Base-by-base conservation (phyloP, 2,329 filamentous ascomycete species). In the Penicillium paneum region DNA sequence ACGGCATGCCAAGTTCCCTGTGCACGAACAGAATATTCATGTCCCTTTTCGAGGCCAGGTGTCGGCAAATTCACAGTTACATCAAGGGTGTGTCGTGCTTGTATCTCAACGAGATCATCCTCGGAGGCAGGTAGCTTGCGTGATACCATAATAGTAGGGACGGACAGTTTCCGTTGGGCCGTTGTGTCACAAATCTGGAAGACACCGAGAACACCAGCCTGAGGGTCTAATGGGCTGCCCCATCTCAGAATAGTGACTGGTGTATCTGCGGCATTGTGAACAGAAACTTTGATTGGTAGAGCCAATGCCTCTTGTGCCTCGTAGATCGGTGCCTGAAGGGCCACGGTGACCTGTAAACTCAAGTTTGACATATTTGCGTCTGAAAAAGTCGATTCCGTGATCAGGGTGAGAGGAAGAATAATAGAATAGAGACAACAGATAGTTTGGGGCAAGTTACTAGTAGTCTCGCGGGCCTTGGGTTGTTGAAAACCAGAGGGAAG, bases 1-100 rank as follows among this genome's bases (percentile, higher is more conserved):
- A 74, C 49, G 5, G 65, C 65, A 59, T 72, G 70, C 73, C 72
- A 75, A 31, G 57, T 62, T 1, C 74, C 74, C 17, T 64, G 65
- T 0, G 68, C 69, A 28, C 60, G 59, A 7, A 73, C 63, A 2
- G 60, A 56, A 56, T 75, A 76, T 38, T 65, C 63, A 32, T 66
- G 67, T 0, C 68, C 73, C 10, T 59, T 57, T 12, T 61, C 52
- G 24, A 75, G 54, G 6, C 63, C 54, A 3, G 67, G 52, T 8
- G 61, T 59, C 0, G 67, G 67, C 21, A 74, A 43, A 12, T 64
- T 66, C 3, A 74, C 56, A 0, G 57, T 54, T 1, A 50, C 56
- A 13, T 66, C 57, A 6, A 69, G 29, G 3, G 57, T 61, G 15
- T 61, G 61, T 0, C 63, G 56, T 3, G 67, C 61, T 4, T 60